Conservation (phyloP, 306 rosid species). For the Prunus dulcis region DNA sequence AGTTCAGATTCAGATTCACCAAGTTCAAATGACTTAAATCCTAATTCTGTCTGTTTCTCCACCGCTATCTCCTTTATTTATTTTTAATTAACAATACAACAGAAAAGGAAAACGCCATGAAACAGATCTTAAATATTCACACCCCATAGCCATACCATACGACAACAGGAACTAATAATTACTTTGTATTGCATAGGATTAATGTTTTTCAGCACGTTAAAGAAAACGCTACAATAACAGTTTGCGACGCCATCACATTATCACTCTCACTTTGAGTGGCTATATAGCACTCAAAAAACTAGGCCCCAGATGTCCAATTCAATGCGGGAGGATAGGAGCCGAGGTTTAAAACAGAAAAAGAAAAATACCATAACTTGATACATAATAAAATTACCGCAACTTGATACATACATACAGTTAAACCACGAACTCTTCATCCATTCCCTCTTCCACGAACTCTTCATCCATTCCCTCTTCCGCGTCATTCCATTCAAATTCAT, state of each 20-base stretch:
- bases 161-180: background rate
- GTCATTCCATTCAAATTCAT: slow-evolving; percentile 39
- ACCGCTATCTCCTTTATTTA: background rate
- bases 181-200: background rate
- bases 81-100: background rate
- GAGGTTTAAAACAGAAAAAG: background rate
- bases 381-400: background rate
- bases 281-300: background rate
- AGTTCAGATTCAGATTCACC: too few species aligned
- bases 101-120: background rate
- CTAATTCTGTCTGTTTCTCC: too few species aligned
- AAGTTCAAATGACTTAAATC: too few species aligned
- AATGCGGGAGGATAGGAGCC: background rate
- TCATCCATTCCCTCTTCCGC: slow-evolving; percentile 51
- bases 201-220: background rate
- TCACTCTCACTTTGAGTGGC: background rate
- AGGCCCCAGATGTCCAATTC: background rate
- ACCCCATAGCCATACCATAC: background rate
- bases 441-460: slow-evolving; percentile 40
- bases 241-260: background rate
- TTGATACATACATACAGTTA: slow-evolving; percentile 18
- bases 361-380: background rate
- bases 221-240: background rate
- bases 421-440: slow-evolving; percentile 42
- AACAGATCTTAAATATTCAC: background rate